These are phyloP conservation scores for Cymbidium sinense DNA, from an alignment of 106 monocot genomes.

Conservation along the genomic window DNA sequence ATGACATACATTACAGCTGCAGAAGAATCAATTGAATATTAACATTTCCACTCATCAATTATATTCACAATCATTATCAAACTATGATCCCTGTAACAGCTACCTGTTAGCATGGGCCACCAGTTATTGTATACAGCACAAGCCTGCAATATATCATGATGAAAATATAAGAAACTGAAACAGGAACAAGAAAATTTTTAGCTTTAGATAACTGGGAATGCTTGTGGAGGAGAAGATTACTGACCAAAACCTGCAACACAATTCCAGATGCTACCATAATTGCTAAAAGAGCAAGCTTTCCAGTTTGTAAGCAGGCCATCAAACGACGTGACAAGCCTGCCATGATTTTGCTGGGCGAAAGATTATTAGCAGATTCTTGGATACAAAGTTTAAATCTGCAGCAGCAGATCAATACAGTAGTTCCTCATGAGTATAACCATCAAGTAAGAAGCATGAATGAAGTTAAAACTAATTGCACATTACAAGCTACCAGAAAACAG, in stretches of 20 bases:
- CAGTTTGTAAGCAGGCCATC: constrained; percentile 57
- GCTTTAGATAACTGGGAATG: not conserved
- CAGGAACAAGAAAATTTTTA: not conserved
- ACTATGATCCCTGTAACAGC: not conserved
- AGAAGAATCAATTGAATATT: constrained; percentile 7
- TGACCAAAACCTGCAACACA: constrained; percentile 72
- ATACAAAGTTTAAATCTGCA: not conserved
- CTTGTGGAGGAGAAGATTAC: not conserved
- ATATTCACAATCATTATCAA: not conserved
- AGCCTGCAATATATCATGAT: constrained; percentile 43
- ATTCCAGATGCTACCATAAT: constrained; percentile 73
- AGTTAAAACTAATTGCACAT: no score
- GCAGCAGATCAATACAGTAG: not conserved
- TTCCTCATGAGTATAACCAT: not conserved
- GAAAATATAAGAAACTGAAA: constrained; percentile 8
- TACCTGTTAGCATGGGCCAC: constrained; percentile 99
- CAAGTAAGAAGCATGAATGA: not conserved
- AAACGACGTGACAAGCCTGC: constrained; percentile 35
- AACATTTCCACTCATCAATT: not conserved
- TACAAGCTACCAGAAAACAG: no score
- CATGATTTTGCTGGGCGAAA: constrained; percentile 21
- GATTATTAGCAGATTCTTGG: not conserved
- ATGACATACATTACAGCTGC: constrained; percentile 82
- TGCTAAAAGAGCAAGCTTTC: constrained; percentile 69
- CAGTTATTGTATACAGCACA: constrained; percentile 95